These are phyloP conservation scores for Hsuehochloa calcarea DNA, from an alignment of 176 grass and related monocot species.

Conservation along the genomic window DNA sequence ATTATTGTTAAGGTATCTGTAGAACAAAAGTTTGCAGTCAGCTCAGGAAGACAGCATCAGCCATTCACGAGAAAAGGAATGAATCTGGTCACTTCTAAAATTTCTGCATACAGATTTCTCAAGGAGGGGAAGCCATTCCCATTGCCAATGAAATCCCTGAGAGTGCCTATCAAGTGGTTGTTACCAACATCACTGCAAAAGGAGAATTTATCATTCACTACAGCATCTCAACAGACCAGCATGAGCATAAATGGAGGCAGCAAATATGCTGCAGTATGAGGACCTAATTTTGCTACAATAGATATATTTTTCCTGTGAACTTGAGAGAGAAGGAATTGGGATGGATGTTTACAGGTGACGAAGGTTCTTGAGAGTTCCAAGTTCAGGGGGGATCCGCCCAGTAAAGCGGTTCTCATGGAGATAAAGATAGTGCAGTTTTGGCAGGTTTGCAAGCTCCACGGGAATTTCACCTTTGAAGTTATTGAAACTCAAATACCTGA, in stretches of 20 bases:
- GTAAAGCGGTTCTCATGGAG: slow-evolving; percentile 81
- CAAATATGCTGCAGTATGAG: slow-evolving; percentile 9
- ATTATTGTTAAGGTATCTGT: slow-evolving; percentile 88
- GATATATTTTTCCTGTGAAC: slow-evolving; percentile 3
- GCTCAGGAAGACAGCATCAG: neutral
- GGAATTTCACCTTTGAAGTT: slow-evolving; percentile 97
- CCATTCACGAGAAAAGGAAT: slow-evolving; percentile 6
- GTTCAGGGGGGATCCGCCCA: slow-evolving; percentile 72
- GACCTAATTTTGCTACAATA: neutral
- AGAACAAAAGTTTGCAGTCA: slow-evolving; percentile 26
- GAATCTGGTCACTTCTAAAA: slow-evolving; percentile 14
- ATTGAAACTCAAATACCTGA: slow-evolving; percentile 95
- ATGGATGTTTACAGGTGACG: slow-evolving; percentile 67
- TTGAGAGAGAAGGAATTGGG: neutral
- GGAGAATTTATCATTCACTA: slow-evolving; percentile 14
- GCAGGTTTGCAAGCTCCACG: slow-evolving; percentile 87
- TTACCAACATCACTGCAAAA: slow-evolving; percentile 78
- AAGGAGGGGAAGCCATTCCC: slow-evolving; percentile 84
- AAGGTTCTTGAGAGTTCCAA: slow-evolving; percentile 81
- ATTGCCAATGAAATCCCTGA: slow-evolving; percentile 73
- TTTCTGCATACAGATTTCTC: slow-evolving; percentile 73
- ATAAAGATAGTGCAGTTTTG: slow-evolving; percentile 85
- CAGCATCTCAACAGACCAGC: neutral
- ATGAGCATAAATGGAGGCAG: neutral
- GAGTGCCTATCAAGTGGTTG: slow-evolving; percentile 78